Conservation (phyloP, 1,284 basidiomycete genomes). For the Hemileia vastatrix region DNA sequence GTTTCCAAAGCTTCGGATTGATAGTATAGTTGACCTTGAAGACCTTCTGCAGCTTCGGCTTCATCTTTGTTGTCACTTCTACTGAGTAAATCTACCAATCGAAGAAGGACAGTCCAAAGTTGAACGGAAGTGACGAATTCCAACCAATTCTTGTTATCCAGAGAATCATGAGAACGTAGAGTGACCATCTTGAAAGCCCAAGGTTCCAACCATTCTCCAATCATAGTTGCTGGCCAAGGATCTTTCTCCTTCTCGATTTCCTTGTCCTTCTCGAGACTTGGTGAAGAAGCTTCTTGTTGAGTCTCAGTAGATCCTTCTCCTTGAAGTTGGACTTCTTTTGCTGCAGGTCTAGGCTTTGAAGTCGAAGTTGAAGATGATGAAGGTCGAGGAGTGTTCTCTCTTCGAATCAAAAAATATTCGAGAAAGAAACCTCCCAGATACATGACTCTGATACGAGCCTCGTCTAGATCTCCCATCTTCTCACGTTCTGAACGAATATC, state of each 20-base stretch:
- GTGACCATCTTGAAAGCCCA: slow-evolving; percentile 41
- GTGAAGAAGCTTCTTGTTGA: neutral
- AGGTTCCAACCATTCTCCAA: slow-evolving; percentile 37
- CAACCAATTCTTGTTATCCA: slow-evolving; percentile 36
- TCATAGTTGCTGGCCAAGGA: slow-evolving; percentile 31
- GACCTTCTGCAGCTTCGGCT: slow-evolving; percentile 34
- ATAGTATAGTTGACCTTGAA: slow-evolving; percentile 41
- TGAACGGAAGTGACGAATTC: slow-evolving; percentile 37
- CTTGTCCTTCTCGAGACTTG: neutral
- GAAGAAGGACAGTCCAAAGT: slow-evolving; percentile 39
- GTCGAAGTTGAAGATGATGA: neutral
- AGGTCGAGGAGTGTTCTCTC: neutral
- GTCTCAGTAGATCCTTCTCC: neutral
- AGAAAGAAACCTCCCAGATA: slow-evolving; percentile 38
- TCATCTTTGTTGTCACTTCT: slow-evolving; percentile 30
- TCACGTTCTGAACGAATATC: slow-evolving; percentile 41
- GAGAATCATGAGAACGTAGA: slow-evolving; percentile 31
- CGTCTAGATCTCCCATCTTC: slow-evolving; percentile 39
- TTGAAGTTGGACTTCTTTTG: neutral
- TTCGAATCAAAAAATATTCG: slow-evolving; percentile 38
- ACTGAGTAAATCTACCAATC: slow-evolving; percentile 36
- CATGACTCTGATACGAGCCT: slow-evolving; percentile 38
- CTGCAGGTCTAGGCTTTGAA: neutral
- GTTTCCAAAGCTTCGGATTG: slow-evolving; percentile 37
- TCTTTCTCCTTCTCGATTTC: slow-evolving; percentile 6